phyloP scores from a whole-genome alignment of 805 yeast species.

The Cyberlindnera japonica region DNA sequence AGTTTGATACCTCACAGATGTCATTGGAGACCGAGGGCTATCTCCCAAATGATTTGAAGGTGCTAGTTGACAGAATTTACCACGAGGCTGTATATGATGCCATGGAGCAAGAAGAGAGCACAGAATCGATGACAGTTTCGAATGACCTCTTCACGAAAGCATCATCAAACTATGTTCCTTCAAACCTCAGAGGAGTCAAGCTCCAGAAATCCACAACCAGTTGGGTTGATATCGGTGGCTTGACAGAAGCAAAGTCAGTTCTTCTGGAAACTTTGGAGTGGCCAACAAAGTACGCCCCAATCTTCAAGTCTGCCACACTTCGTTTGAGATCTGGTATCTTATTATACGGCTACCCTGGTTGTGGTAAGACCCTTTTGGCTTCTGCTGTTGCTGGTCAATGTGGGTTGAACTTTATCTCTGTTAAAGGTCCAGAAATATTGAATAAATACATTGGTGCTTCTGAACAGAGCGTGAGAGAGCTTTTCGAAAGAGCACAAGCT shows the following conservation, averaged over 20 bases:
- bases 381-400: constrained; percentile 93
- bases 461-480: constrained; percentile 89
- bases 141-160: constrained; percentile 50
- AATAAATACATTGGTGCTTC: constrained; percentile 97
- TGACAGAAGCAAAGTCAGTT: constrained; percentile 67
- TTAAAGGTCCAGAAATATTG: constrained; percentile 93
- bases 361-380: constrained; percentile 92
- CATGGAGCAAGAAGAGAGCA: constrained; percentile 9
- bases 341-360: constrained; percentile 94
- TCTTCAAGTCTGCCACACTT: constrained; percentile 84
- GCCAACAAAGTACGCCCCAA: constrained; percentile 96
- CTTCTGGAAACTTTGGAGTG: constrained; percentile 88
- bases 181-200: constrained; percentile 82
- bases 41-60: constrained; percentile 75
- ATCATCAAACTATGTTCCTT: constrained; percentile 67
- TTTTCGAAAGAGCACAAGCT: constrained; percentile 90
- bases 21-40: constrained; percentile 83
- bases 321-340: constrained; percentile 86
- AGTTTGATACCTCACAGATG: constrained; percentile 46
- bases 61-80: constrained; percentile 64
- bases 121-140: constrained; percentile 16
- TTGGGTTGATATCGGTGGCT: constrained; percentile 92
- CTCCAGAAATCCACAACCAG: constrained; percentile 66
- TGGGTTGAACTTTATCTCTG: constrained; percentile 87
- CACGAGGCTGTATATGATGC: constrained; percentile 38